Evolutionary conservation across 2,329 filamentous ascomycete genomes (phyloP), one percentile per base, ranked within the genome.

Genomic region (Colletotrichum tropicale): DNA sequence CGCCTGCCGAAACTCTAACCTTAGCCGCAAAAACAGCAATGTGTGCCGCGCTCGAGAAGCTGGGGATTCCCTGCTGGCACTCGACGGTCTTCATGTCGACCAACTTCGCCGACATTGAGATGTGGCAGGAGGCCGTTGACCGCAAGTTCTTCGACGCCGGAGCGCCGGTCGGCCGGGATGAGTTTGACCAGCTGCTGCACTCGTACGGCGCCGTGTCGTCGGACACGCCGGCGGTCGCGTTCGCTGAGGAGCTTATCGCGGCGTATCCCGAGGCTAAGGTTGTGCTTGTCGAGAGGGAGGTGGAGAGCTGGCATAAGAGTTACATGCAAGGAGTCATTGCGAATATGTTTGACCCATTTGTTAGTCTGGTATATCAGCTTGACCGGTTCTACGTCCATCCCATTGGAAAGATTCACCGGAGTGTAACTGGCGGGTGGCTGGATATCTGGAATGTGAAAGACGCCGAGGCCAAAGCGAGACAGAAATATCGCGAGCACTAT

Each of bases 191-290:
- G 71, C 66, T 80, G 6, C 77, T 80, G 6, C 77, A 77, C 43
- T 71, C 68, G 10, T 78, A 74, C n/a, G 77, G 77, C 3, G 86
- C 84, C 18, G 82, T 84, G 13, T 86, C 85, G 6, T 79, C 77
- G 13, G 87, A 88, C 74, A 78, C 83, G 2, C 87, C 87, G 1
- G 82, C 82, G 5, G 82, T 79, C 30, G 78, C 83, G 38, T 81
- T 87, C 21, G 81, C 74, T 26, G 80, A 82, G 36, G 85, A 87
- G 62, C 78, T 88, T 28, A 76, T 88, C 66, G 81, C 84, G 32
- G 74, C 87, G 18, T 87, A 87, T 70, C 86, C 87, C 0, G 81
- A 87, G 28, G 86, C 86, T 10, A 84, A 83, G 64, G 84, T 87
- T 12, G 83, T 88, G 30, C 82, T 82, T 76, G 69, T 75, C 1